Percentiles rank a stretch among this genome's conserved stretches.
These are phyloP conservation scores for Tetragonia tetragonoides DNA, from an alignment of 148 eudicot species.

Conservation along the genomic window DNA sequence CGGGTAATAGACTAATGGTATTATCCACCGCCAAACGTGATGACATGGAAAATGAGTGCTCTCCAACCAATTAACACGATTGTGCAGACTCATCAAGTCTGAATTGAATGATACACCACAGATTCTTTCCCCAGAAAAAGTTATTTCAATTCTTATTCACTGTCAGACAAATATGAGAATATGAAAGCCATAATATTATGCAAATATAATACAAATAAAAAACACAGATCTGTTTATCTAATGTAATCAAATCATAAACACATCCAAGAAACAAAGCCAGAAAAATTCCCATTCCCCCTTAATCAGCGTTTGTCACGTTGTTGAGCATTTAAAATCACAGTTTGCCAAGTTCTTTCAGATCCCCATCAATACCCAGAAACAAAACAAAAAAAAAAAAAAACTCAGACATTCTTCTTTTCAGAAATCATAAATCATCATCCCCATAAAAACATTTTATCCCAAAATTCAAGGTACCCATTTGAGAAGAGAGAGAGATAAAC, in stretches of 20 bases:
- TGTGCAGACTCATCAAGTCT: too few relatives aligned
- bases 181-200: too few relatives aligned
- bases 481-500: not conserved
- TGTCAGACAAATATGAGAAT: too few relatives aligned
- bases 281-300: not conserved
- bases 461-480: constrained; percentile 12
- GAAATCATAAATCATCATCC: not conserved
- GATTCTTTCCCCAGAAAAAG: too few relatives aligned
- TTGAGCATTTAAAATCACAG: not conserved
- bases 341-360: not conserved
- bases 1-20: too few relatives aligned
- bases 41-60: too few relatives aligned
- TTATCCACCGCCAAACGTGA: too few relatives aligned
- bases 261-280: not conserved
- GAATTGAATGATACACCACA: too few relatives aligned
- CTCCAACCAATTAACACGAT: too few relatives aligned
- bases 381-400: not conserved
- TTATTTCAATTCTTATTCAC: too few relatives aligned
- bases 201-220: not conserved
- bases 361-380: constrained; percentile 6
- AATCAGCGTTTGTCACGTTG: constrained; percentile 12
- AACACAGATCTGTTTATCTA: not conserved
- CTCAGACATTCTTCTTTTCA: not conserved
- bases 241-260: not conserved
- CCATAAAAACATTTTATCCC: not conserved